phyloP scores from a whole-genome alignment of 1,139 yeast genomes.

The Yarrowia galli region DNA sequence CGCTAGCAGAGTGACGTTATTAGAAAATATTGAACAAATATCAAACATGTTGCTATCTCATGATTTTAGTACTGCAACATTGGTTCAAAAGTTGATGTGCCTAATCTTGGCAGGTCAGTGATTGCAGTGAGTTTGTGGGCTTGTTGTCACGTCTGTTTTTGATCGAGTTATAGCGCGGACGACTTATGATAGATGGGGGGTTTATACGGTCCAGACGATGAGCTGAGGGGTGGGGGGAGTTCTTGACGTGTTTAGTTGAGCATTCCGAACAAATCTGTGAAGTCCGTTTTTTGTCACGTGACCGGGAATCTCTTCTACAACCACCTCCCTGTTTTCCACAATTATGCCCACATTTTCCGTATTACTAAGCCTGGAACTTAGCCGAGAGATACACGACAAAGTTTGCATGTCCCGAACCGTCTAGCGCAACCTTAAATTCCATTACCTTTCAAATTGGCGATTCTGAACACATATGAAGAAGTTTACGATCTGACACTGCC shows the following conservation, averaged over 20 bases:
- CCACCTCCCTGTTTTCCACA: too few relatives aligned
- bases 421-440: not conserved
- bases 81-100: not conserved
- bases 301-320: too few relatives aligned
- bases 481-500: not conserved
- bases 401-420: not conserved
- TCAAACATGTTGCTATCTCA: not conserved
- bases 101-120: not conserved
- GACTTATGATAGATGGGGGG: not conserved
- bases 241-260: not conserved
- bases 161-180: not conserved
- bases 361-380: not conserved
- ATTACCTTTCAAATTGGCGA: not conserved
- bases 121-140: not conserved
- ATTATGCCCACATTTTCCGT: not conserved
- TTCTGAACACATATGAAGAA: not conserved
- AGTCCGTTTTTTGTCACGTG: not conserved
- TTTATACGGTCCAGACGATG: not conserved
- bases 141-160: not conserved
- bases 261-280: too few relatives aligned
- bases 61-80: not conserved
- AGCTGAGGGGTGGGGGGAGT: not conserved
- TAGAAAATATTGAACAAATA: not conserved
- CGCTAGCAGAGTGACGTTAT: not conserved
- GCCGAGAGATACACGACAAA: not conserved